Evolutionary conservation across 371 early-diverging fungal species (phyloP).

Genomic region (Nematocida major): DNA sequence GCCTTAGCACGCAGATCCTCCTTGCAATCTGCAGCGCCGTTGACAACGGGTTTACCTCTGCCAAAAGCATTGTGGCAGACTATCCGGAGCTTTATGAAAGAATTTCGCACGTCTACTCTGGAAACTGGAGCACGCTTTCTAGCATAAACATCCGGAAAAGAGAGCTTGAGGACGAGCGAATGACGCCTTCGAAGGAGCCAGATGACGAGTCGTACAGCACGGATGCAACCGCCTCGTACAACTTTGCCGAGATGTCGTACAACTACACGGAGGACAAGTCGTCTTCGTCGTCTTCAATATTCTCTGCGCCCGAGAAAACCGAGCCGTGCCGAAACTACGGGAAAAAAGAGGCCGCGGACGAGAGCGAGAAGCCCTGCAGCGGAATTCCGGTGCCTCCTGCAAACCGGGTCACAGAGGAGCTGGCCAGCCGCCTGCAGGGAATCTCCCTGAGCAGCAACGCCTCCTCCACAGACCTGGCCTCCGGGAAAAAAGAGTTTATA

Average conservation of each 20-base stretch:
- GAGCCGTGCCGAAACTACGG: neutral
- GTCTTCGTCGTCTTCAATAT: conserved; percentile 31
- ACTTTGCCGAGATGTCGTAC: conserved; percentile 32
- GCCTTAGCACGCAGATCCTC: conserved; percentile 23
- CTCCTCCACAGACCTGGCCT: neutral
- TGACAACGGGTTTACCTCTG: conserved; percentile 29
- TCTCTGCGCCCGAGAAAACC: neutral
- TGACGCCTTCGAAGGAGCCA: conserved; percentile 4
- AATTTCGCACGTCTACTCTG: conserved; percentile 10
- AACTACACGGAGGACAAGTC: conserved; percentile 48
- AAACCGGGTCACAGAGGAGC: neutral
- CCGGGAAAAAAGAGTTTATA: neutral
- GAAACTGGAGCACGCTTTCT: conserved; percentile 41
- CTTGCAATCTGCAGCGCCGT: conserved; percentile 44
- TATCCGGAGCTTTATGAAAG: conserved; percentile 10
- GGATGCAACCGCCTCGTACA: conserved; percentile 31
- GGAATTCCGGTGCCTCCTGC: neutral
- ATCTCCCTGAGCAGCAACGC: neutral
- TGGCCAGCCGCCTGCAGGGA: neutral
- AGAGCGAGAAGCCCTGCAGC: neutral
- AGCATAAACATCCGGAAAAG: conserved; percentile 3
- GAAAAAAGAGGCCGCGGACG: neutral
- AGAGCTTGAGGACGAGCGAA: neutral
- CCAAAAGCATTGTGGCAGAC: neutral
- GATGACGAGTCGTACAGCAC: conserved; percentile 37